phyloP scores from a whole-genome alignment of 352 stramenopile species.

The Plasmopara viticola region DNA sequence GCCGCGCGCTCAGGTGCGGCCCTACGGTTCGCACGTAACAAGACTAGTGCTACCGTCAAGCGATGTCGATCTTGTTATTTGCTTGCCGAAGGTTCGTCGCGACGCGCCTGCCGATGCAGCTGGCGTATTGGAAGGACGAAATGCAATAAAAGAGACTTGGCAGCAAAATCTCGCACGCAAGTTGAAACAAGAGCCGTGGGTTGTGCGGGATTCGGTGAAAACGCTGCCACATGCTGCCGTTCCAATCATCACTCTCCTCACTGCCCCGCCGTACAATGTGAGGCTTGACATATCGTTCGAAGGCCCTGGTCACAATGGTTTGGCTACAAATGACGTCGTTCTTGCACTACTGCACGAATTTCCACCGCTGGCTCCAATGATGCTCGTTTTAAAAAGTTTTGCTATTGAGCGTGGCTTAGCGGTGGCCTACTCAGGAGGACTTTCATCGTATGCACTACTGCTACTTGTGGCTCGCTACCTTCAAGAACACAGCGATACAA shows the following conservation, averaged over 20 bases:
- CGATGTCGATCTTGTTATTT: constrained; percentile 97
- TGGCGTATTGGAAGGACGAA: constrained; percentile 94
- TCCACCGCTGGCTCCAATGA: constrained; percentile 91
- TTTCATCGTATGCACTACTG: constrained; percentile 94
- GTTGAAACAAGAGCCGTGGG: constrained; percentile 90
- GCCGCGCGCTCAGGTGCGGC: constrained; percentile 93
- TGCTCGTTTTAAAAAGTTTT: constrained; percentile 95
- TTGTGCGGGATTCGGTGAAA: constrained; percentile 92
- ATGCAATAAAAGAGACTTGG: constrained; percentile 97
- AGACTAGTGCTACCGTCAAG: constrained; percentile 93
- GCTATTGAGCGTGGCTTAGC: constrained; percentile 90
- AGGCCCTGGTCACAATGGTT: constrained; percentile 92
- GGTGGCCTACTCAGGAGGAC: constrained; percentile 93
- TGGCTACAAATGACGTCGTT: constrained; percentile 93
- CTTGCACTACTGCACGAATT: constrained; percentile 90
- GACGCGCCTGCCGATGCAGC: constrained; percentile 92
- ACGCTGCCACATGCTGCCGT: constrained; percentile 95
- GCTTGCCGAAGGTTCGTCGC: constrained; percentile 93
- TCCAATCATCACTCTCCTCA: constrained; percentile 95
- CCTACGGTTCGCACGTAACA: constrained; percentile 96
- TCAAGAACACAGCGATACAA: constrained; percentile 73
- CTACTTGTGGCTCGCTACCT: constrained; percentile 94
- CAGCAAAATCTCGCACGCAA: constrained; percentile 96
- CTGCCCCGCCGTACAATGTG: constrained; percentile 68
- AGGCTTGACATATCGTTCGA: constrained; percentile 96